Conservation (phyloP, 2,329 filamentous ascomycete genomes). For the Camptophora hylomeconis region DNA sequence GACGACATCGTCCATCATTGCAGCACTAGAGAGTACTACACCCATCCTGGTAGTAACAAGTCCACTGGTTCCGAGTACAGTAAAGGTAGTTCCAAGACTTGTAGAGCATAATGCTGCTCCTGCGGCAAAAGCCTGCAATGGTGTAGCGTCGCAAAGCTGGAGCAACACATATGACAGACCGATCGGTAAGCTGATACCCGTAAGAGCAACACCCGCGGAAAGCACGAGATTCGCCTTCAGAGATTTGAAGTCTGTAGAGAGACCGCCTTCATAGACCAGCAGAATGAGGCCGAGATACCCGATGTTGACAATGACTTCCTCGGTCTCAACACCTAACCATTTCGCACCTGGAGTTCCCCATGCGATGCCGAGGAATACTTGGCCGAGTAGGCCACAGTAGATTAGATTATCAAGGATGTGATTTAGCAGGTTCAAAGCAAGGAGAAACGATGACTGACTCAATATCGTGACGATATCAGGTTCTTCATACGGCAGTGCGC, state of each 20-base stretch:
- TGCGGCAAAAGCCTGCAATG: constrained; percentile 55
- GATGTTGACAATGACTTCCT: constrained; percentile 48
- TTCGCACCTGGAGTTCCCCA: constrained; percentile 55
- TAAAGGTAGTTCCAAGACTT: constrained; percentile 58
- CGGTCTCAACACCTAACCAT: constrained; percentile 40
- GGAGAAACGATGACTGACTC: constrained; percentile 46
- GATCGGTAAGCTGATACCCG: constrained; percentile 52
- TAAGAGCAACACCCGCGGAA: constrained; percentile 49
- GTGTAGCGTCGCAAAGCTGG: constrained; percentile 35
- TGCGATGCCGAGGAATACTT: constrained; percentile 56
- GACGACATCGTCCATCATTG: constrained; percentile 72
- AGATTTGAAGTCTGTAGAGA: constrained; percentile 40
- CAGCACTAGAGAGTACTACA: constrained; percentile 55
- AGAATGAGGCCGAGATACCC: constrained; percentile 63
- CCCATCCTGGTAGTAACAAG: constrained; percentile 43
- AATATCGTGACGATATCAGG: constrained; percentile 48
- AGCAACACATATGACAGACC: constrained; percentile 50
- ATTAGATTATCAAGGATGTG: constrained; percentile 44
- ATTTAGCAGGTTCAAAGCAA: constrained; percentile 48
- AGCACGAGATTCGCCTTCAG: constrained; percentile 48
- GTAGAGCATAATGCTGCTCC: constrained; percentile 64
- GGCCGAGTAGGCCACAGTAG: constrained; percentile 60
- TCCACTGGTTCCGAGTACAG: constrained; percentile 48
- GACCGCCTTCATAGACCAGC: constrained; percentile 57
- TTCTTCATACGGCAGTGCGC: constrained; percentile 42